Evolutionary conservation across 2,329 filamentous ascomycete species (phyloP), one percentile per base, ranked within the genome.

Genomic region (Penicillium frequentans): DNA sequence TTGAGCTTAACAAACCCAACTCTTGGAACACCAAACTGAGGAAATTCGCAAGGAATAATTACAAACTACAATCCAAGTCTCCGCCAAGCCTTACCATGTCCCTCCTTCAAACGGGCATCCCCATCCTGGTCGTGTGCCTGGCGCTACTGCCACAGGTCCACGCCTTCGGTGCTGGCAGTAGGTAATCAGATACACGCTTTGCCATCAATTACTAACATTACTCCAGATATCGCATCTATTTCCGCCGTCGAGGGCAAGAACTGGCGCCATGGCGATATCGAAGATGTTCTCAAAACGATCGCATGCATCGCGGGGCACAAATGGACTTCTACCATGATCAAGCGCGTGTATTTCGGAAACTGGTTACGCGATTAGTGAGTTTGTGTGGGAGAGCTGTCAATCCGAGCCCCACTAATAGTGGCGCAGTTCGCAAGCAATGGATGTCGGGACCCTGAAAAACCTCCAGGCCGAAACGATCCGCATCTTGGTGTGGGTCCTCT

Each of bases 301-400:
- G 85, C 88, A 29, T 93, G 91, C 68, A 82, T 93, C 56, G 83
- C 88, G 61, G 90, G 90, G 56, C 90, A 92, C 71, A 93, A 93
- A 78, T 95, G 90, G 90, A 90, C 89, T 1, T 86, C 86, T 14
- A 87, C 90, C 80, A 85, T 90, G 76, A 82, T 93, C 52, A 89
- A 89, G 75, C 83, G 90, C 54, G 87, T 88, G 29, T 93, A 92
- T 76, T 93, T 93, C 78, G 90, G 90, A 42, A 95, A 95, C 75
- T 95, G 90, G 90, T 79, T 93, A 42, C 84, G 90, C 58, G 90
- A 93, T 77, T 95, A 95, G 74, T 77, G 58, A 66, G 74, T 69
- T 35, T 53, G 13, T 29, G 48, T 26, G 24, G 23, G 3, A 51
- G 11, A 23, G n/a, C 3, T 16, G 10, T n/a, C 23, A 46, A 26